Evolutionary conservation across 164 flowering plant genomes (phyloP).

Genomic region (Magnolia officinalis): DNA sequence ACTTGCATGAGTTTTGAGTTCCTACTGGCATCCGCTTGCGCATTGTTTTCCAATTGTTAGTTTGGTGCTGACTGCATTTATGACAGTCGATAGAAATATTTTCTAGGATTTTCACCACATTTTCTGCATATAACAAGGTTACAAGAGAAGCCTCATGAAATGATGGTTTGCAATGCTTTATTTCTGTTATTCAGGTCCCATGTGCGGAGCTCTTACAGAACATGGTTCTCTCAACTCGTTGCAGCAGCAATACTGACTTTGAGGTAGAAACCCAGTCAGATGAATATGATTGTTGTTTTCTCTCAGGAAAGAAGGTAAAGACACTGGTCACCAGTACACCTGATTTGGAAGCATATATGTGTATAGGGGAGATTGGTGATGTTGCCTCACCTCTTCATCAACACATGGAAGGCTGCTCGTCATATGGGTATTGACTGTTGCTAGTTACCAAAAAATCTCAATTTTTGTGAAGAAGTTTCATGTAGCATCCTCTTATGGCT

Average conservation of each 20-base stretch:
- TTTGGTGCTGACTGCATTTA: too few species aligned
- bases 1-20: too few species aligned
- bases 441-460: neutral
- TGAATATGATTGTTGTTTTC: conserved; percentile 5
- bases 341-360: conserved; percentile 7
- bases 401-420: conserved; percentile 8
- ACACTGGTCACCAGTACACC: conserved; percentile 1
- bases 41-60: too few species aligned
- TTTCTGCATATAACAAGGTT: too few species aligned
- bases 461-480: neutral
- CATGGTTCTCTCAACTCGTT: conserved; percentile 19
- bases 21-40: too few species aligned
- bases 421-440: conserved; percentile 15
- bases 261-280: conserved; percentile 1
- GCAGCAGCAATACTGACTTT: neutral
- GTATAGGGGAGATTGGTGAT: conserved; percentile 15
- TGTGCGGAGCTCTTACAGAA: conserved; percentile 1
- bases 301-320: conserved; percentile 30
- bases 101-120: too few species aligned
- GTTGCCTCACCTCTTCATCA: conserved; percentile 8
- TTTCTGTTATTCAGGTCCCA: conserved; percentile 9
- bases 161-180: neutral
- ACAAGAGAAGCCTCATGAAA: neutral
- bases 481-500: neutral
- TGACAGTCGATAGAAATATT: too few species aligned